Evolutionary conservation across 371 early-diverging fungal species (phyloP), one percentile per base, ranked within the genome.

Genomic region (Mortierella sp.): DNA sequence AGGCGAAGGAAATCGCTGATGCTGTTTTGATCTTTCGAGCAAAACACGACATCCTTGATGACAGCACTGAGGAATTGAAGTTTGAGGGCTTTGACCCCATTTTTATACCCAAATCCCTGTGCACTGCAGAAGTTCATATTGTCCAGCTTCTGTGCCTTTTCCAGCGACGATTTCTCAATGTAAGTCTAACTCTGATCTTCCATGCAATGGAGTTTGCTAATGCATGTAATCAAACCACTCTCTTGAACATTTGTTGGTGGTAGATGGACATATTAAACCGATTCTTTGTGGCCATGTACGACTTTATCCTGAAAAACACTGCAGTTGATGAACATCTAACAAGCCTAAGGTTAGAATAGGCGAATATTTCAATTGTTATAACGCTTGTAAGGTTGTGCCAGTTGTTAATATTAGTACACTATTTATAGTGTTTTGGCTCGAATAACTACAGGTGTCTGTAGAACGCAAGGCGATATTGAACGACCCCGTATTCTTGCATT

Each of bases 341-440:
- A 35, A 23, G n/a, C n/a, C 43, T 42, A 17, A 45, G 70, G 70
- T 53, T 23, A 53, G 53, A 13, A 8, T 26, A 19, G 3, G 53
- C 26, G 28, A 9, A 26, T 28, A 12, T 6, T 28, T 10, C 53
- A 12, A 13, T 53, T 3, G 28, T n/a, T n/a, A n/a, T n/a, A n/a
- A n/a, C n/a, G n/a, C n/a, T n/a, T n/a, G n/a, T n/a, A n/a, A n/a
- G n/a, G n/a, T n/a, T n/a, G n/a, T n/a, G n/a, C n/a, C n/a, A n/a
- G n/a, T n/a, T 49, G 28, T 28, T 64, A 4, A 23, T 62, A 19
- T 31, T 9, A 10, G 3, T 28, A 37, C 40, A 10, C 12, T 26
- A 10, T n/a, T n/a, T n/a, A 37, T 69, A 78, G 79, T 13, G 61
- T 78, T 15, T 13, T 78, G 45, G 40, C 65, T 17, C 40, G 79